Base-by-base conservation (phyloP, 208 protist species). In the Phytomonas sp. region DNA sequence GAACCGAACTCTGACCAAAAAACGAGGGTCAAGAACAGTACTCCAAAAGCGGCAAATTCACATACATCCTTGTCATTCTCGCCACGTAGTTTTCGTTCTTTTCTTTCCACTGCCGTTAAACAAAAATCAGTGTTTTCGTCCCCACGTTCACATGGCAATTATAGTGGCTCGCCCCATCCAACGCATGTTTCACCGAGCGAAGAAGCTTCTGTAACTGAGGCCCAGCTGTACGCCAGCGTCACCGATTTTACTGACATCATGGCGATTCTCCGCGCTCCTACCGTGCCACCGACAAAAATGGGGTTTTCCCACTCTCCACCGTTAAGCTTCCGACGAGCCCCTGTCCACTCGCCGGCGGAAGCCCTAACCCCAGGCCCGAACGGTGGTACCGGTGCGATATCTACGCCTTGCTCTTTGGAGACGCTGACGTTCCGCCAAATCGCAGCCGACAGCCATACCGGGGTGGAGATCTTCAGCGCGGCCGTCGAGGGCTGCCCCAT, bases 401-500 rank as follows among this genome's bases (percentile, higher is more conserved):
- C 40, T 29, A n/a, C 23, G 56, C 42, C 23, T 34, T 62, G 37
- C 23, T 62, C 31, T 34, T 63, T 65, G 19, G 26, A 34, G 14
- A 62, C 70, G 23, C 42, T 87, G 49, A 49, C 42, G n/a, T 93
- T 90, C 70, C 70, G 62, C 23, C 75, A 70, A 67, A 82, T 91
- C 65, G 79, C 74, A 7, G 73, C 69, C 4, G 81, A 93, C 71
- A 26, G 11, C 0, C 59, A 75, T 23, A 77, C 70, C 30, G 82
- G 79, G 19, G 81, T 87, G 33, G 69, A 66, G 12, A 63, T 93
- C 29, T 86, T 79, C 76, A 93, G 84, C 49, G 65, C 83, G 19
- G 78, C 85, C 0, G 82, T 90, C 10, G 78, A 84, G 68, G 63
- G 80, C 31, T 89, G 73, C 37, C 80, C 86, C 16, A 83, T 94